phyloP scores from a whole-genome alignment of 176 grass and related monocot genomes.

The Bothriochloa decipiens region DNA sequence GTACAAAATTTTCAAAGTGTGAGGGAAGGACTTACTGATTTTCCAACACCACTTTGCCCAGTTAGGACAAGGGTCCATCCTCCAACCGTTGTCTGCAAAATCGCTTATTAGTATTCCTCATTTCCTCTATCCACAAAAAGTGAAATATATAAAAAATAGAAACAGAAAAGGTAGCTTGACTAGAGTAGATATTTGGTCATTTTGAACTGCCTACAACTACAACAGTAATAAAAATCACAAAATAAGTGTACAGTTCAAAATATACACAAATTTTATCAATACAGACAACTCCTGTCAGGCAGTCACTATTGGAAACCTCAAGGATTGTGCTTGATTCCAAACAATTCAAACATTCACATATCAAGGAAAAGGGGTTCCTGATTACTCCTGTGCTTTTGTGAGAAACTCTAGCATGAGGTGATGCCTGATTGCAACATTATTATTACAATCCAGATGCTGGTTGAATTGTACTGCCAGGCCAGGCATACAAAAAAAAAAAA shows the following conservation, averaged over 20 bases:
- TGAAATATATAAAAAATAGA: conserved; percentile 20
- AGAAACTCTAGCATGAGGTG: conserved; percentile 20
- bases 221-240: background rate
- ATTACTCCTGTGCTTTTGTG: conserved; percentile 21
- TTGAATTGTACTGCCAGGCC: background rate
- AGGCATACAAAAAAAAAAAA: background rate
- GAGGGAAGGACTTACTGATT: conserved; percentile 69
- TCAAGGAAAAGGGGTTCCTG: background rate
- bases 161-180: conserved; percentile 27
- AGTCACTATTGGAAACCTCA: background rate
- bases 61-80: conserved; percentile 85
- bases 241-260: background rate
- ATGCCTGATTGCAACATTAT: background rate
- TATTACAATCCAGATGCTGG: background rate
- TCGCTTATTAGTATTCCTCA: conserved; percentile 45
- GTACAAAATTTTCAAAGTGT: conserved; percentile 12
- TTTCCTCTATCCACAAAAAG: conserved; percentile 39
- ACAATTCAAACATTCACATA: conserved; percentile 22
- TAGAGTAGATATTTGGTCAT: conserved; percentile 19
- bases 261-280: conserved; percentile 6
- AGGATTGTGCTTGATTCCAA: background rate
- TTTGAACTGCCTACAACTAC: background rate
- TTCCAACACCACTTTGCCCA: conserved; percentile 90
- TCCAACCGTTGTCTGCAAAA: conserved; percentile 57
- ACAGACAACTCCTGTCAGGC: background rate